These are phyloP conservation scores for Hibiscus tridactylites DNA, from an alignment of 345 rosid species.

Conservation along the genomic window DNA sequence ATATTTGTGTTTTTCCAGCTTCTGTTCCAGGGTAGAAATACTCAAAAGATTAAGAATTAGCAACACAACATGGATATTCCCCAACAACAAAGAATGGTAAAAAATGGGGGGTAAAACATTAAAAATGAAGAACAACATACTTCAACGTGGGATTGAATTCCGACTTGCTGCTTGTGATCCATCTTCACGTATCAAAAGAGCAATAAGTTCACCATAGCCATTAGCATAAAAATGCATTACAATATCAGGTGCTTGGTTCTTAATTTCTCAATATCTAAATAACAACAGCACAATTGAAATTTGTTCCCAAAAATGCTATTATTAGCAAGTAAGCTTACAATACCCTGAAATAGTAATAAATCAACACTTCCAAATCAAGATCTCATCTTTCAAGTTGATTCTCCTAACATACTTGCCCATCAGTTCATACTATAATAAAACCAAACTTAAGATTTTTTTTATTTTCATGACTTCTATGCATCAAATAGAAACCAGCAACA, in stretches of 20 bases:
- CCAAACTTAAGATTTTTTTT: not conserved
- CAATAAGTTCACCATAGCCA: conserved; percentile 11
- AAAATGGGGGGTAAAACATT: not conserved
- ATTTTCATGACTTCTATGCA: not conserved
- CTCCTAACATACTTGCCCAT: not conserved
- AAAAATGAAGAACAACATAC: conserved; percentile 19
- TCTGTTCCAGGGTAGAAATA: not conserved
- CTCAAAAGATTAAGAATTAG: not conserved
- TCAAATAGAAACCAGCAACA: not conserved
- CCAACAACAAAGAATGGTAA: not conserved
- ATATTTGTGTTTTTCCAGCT: conserved; percentile 19
- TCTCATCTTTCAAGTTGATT: not conserved
- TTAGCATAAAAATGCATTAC: not conserved
- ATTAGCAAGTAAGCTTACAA: not conserved
- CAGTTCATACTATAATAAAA: not conserved
- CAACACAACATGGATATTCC: not conserved
- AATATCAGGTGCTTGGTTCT: not conserved
- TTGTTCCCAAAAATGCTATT: not conserved
- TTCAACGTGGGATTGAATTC: conserved; percentile 27
- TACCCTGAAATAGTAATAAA: not conserved
- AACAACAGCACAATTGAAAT: not conserved
- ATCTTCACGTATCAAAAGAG: conserved; percentile 18
- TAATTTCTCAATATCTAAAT: not conserved
- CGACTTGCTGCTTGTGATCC: conserved; percentile 38
- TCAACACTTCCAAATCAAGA: not conserved